Conservation (phyloP, 2,329 filamentous ascomycete genomes). For the Metarhizium guizhouense region DNA sequence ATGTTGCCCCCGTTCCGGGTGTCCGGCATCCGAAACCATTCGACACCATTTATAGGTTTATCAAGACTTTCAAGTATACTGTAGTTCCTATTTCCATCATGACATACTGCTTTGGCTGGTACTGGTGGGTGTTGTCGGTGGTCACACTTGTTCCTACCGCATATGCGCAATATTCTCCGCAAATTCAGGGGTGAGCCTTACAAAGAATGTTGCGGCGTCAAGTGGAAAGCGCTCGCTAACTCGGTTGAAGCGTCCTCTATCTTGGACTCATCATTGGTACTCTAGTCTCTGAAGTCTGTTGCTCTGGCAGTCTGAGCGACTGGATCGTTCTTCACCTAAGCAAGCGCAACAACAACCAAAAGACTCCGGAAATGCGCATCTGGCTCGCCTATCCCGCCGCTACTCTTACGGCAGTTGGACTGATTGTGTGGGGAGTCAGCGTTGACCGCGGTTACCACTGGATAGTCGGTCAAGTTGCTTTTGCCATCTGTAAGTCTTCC, state of each 20-base stretch:
- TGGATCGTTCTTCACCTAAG: conserved; percentile 36
- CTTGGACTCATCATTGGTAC: conserved; percentile 45
- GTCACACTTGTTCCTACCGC: conserved; percentile 44
- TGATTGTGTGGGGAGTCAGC: conserved; percentile 46
- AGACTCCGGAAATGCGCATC: conserved; percentile 44
- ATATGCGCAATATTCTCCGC: conserved; percentile 35
- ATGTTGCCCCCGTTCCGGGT: conserved; percentile 36
- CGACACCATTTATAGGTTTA: conserved; percentile 35
- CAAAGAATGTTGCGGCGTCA: no score
- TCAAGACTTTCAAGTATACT: conserved; percentile 35
- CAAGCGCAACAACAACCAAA: conserved; percentile 30
- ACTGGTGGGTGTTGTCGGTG: conserved; percentile 47
- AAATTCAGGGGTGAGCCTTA: conserved; percentile 34
- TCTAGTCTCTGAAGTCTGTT: conserved; percentile 33
- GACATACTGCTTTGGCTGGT: conserved; percentile 44
- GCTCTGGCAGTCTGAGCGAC: conserved; percentile 45
- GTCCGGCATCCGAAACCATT: conserved; percentile 41
- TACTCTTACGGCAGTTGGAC: conserved; percentile 35
- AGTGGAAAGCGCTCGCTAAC: background rate
- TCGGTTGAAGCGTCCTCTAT: conserved; percentile 32
- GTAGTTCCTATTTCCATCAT: conserved; percentile 35
- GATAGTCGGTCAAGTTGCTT: conserved; percentile 46
- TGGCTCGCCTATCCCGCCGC: conserved; percentile 47
- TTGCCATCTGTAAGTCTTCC: conserved; percentile 38
- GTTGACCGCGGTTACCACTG: conserved; percentile 44